Evolutionary conservation across 2,329 filamentous ascomycete species (phyloP).

Genomic region (Ustulina deusta): DNA sequence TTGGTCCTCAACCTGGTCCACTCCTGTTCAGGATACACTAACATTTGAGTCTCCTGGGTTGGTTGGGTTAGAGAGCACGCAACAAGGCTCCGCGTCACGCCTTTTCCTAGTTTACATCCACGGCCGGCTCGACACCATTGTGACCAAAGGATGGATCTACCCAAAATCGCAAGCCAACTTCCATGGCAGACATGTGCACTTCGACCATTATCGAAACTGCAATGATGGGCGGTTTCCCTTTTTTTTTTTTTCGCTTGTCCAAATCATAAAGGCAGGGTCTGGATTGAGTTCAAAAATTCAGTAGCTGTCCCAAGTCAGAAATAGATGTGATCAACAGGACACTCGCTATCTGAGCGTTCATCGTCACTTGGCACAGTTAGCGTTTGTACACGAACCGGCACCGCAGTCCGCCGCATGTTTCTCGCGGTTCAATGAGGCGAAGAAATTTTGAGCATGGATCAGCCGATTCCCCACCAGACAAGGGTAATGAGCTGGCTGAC

Average conservation of each 20-base stretch:
- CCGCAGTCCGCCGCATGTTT: not conserved
- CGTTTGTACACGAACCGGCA: not conserved
- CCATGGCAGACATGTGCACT: not conserved
- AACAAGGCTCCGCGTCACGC: no score
- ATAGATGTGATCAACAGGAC: not conserved
- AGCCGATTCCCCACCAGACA: not conserved
- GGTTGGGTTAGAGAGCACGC: no score
- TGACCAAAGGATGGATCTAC: not conserved
- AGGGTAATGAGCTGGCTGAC: not conserved
- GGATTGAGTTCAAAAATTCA: not conserved
- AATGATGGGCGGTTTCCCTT: not conserved
- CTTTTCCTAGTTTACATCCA: no score
- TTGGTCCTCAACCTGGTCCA: no score
- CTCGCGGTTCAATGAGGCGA: not conserved
- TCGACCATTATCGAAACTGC: not conserved
- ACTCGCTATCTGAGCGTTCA: not conserved
- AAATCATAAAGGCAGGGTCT: not conserved
- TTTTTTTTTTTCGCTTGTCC: not conserved
- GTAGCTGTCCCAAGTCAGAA: not conserved
- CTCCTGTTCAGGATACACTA: no score
- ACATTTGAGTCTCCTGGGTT: no score
- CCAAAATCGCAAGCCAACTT: not conserved
- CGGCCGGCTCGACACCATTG: no score
- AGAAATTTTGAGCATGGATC: not conserved
- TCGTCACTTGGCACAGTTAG: not conserved